Base-by-base conservation (phyloP, 345 rosid genomes). In the Pelargonium nanum region DNA sequence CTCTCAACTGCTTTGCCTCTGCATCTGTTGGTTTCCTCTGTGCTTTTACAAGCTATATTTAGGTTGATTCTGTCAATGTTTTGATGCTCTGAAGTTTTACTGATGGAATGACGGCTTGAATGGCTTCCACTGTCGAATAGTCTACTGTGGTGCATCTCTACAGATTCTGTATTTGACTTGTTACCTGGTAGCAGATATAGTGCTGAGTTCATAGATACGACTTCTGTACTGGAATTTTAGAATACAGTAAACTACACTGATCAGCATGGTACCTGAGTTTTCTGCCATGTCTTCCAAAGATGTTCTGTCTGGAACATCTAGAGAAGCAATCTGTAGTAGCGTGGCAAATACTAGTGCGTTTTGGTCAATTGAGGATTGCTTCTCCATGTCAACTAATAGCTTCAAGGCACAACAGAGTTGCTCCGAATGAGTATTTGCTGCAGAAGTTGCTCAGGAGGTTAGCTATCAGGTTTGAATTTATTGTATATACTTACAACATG, bases 381-480 rank as follows among this genome's bases (percentile, higher is more conserved):
- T 76, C 61, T 76, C 72, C 13, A 62, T 55, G 57, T 59, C 74
- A 44, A 64, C 44, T 6, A 76, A 45, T 45, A 57, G 60, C 58
- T 72, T 69, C 64, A 72, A 60, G 60, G 80, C 77, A 55, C 57
- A 22, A 48, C 80, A 66, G 28, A 72, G 60, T 58, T 53, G 72
- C 30, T 76, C 70, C 32, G 60, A 54, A 26, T 63, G 60, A 23
- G 53, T 54, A 34, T 56, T 66, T 32, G 30, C 74, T 72, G 73
- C 74, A 72, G 52, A 51, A 28, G 24, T 44, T 30, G 26, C 10
- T 25, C 51, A 24, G 60, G 24, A 26, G 51, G 52, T 75, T 24
- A 54, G 56, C 51, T 24, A 54, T 52, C 51, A 2, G 20, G 25
- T 24, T n/a, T 24, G 22, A 13, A 45, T 51, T 66, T 26, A 17